A percentile compares a stretch with the other conserved stretches of the same genome.
Conservation (phyloP, 345 rosid genomes). For the Heritiera littoralis region DNA sequence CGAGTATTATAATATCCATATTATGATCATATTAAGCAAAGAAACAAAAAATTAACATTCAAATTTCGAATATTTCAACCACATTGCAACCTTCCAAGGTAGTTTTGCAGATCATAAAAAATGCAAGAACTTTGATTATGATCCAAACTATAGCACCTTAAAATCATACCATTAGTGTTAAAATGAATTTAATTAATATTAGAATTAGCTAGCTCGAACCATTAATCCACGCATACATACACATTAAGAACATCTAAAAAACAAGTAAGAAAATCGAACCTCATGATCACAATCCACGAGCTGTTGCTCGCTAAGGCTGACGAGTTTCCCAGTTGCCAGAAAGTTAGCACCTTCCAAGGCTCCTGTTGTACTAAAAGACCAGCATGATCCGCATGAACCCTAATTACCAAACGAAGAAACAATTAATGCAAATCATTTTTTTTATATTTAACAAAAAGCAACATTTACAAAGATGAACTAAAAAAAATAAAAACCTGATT, state of each 20-base stretch:
- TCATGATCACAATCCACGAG: conserved; percentile 99
- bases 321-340: conserved; percentile 86
- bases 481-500: conserved; percentile 59
- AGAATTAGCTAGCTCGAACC: not conserved
- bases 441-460: not conserved
- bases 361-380: conserved; percentile 96
- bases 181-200: not conserved
- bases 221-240: not conserved
- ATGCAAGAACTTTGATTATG: not conserved
- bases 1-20: too few relatives aligned
- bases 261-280: conserved; percentile 38
- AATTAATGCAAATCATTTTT: not conserved
- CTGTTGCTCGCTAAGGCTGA: conserved; percentile 98
- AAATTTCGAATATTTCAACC: too few relatives aligned
- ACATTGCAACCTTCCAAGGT: too few relatives aligned
- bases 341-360: conserved; percentile 95
- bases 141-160: not conserved
- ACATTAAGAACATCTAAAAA: not conserved
- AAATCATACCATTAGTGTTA: not conserved
- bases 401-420: conserved; percentile 25
- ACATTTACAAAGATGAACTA: not conserved
- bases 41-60: too few relatives aligned
- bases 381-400: conserved; percentile 99
- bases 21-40: too few relatives aligned
- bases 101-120: too few relatives aligned